These are phyloP conservation scores for Harrya chromipes DNA, from an alignment of 768 basidiomycete species.

Conservation along the genomic window DNA sequence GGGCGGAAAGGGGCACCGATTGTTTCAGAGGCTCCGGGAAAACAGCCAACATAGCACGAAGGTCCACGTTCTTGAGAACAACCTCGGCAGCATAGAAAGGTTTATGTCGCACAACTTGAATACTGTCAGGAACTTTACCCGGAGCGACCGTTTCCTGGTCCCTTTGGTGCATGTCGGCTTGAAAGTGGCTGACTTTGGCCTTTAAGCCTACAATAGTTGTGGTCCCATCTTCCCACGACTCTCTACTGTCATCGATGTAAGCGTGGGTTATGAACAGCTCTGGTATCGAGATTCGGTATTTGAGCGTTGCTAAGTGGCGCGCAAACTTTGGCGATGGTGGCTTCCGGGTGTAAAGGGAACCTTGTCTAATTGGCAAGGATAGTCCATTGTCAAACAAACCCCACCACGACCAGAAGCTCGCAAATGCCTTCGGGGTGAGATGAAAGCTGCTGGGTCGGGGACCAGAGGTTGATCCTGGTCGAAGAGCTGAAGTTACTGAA, in stretches of 20 bases:
- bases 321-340: slow-evolving; percentile 83
- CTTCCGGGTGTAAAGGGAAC: slow-evolving; percentile 71
- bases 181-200: slow-evolving; percentile 73
- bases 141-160: slow-evolving; percentile 71
- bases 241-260: slow-evolving; percentile 76
- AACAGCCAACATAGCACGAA: slow-evolving; percentile 73
- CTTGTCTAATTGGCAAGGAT: slow-evolving; percentile 84
- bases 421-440: slow-evolving; percentile 78
- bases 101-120: slow-evolving; percentile 67
- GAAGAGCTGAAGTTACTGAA: slow-evolving; percentile 71
- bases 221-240: slow-evolving; percentile 78
- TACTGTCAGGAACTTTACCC: slow-evolving; percentile 54
- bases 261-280: slow-evolving; percentile 81
- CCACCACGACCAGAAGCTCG: slow-evolving; percentile 95
- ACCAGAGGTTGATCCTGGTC: slow-evolving; percentile 20
- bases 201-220: slow-evolving; percentile 85
- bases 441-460: slow-evolving; percentile 67
- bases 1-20: slow-evolving; percentile 45
- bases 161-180: slow-evolving; percentile 90
- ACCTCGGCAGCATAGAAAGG: slow-evolving; percentile 88
- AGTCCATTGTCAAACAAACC: slow-evolving; percentile 73
- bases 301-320: slow-evolving; percentile 84
- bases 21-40: slow-evolving; percentile 74
- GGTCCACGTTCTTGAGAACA: slow-evolving; percentile 68
- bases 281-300: slow-evolving; percentile 80